These are phyloP conservation scores for Globisporangium megalacanthum DNA, from an alignment of 352 stramenopile genomes.

Conservation along the genomic window DNA sequence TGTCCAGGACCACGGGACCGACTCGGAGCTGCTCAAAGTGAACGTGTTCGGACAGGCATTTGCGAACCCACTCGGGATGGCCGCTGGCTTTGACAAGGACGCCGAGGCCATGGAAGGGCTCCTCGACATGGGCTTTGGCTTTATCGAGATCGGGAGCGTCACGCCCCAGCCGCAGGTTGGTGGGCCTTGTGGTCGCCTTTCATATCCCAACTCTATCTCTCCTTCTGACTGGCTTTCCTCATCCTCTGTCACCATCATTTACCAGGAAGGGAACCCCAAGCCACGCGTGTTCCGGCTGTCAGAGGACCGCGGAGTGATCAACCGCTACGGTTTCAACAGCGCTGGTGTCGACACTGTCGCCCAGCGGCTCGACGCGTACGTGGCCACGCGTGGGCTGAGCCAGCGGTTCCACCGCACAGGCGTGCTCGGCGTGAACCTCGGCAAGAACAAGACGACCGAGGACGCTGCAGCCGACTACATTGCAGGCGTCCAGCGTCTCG, in stretches of 20 bases:
- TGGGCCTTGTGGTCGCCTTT: background rate
- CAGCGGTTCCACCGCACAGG: slow-evolving; percentile 49
- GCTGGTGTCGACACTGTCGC: slow-evolving; percentile 82
- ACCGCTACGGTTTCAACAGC: slow-evolving; percentile 98
- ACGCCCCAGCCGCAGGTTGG: slow-evolving; percentile 88
- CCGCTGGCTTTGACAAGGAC: slow-evolving; percentile 98
- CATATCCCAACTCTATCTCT: background rate
- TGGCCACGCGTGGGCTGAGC: slow-evolving; percentile 25
- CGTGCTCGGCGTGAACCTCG: slow-evolving; percentile 95
- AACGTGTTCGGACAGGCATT: slow-evolving; percentile 73
- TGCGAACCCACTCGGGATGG: slow-evolving; percentile 92
- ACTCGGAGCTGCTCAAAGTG: slow-evolving; percentile 52
- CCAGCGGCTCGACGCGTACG: slow-evolving; percentile 58
- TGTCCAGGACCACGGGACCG: slow-evolving; percentile 31
- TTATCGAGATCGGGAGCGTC: slow-evolving; percentile 94
- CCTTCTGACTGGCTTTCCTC: background rate
- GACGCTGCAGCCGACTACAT: slow-evolving; percentile 88
- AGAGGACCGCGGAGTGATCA: slow-evolving; percentile 96
- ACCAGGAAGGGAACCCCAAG: slow-evolving; percentile 87
- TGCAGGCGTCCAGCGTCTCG: slow-evolving; percentile 86
- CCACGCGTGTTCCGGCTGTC: slow-evolving; percentile 95
- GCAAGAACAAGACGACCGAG: slow-evolving; percentile 96
- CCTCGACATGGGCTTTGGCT: slow-evolving; percentile 93
- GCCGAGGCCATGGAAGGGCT: slow-evolving; percentile 91
- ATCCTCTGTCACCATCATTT: slow-evolving; percentile 16